Evolutionary conservation across 108 stramenopile species (phyloP), one percentile per base, ranked within the genome.

Genomic region (Cyclotella choctawhatcheeana): DNA sequence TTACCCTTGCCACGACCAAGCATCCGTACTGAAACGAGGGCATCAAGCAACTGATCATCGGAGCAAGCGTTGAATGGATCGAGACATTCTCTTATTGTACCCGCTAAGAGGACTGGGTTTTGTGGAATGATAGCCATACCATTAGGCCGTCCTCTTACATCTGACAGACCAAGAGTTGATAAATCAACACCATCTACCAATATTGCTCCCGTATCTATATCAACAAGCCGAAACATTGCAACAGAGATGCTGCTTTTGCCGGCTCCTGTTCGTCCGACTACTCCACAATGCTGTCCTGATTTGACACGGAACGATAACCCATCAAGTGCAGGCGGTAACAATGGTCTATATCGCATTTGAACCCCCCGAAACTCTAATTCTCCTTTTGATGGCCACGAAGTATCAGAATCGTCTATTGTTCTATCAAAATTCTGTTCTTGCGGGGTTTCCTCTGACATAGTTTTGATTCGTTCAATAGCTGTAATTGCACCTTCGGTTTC

Each of bases 81-180:
- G 1, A 99, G 58, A 67, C 96, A 96, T 37, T 95, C 88, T 24
- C 97, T 82, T 27, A 99, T 68, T 14, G 94, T 93, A 8, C 97
- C 95, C 6, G 93, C 89, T 58, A 97, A 95, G 34, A 99, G 79
- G 45, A 97, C 88, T 8, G 97, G 97, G 62, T 97, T 93, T 73
- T 99, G 99, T 1, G 97, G 97, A 45, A 99, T 97, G 48, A 99
- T 97, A 0, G 83, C 69, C 73, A 92, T 88, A 6, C 89, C 79
- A 76, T 81, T 79, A 10, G 59, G 64, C 10, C 92, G 73, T 8
- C 92, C 92, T 54, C 94, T 82, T 24, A 96, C 83, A 69, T 92
- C 92, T 18, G 86, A 83, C 64, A 96, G 83, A 27, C 88, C 85
- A 5, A 96, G 51, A 22, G 48, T 81, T 8, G 74, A 77, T 1